Base-by-base conservation (phyloP, 2,329 filamentous ascomycete genomes). In the Claviceps sp. region DNA sequence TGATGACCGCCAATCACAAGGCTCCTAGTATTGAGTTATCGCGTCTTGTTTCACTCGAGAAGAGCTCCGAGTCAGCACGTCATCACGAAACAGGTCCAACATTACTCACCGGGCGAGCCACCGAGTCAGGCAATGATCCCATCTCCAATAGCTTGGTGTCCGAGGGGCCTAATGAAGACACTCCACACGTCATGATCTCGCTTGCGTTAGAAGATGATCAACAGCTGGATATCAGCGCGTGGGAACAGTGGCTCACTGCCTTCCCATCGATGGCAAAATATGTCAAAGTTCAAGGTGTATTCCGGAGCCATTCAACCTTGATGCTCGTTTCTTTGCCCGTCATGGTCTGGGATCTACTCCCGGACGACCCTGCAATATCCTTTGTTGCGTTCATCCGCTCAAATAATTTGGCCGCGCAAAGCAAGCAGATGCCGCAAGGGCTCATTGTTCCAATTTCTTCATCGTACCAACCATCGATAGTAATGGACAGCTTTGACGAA, bases 1-100 rank as follows among this genome's bases (percentile, higher is more conserved):
- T 80, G 75, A 80, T 80, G 76, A 80, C 78, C 2, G 70, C 75
- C 17, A 79, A 80, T 53, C 77, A 80, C 59, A 76, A 70, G 53
- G 76, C 75, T 1, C 75, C 76, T 0, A 80, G 77, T 52, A 80
- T 81, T 44, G 77, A 80, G 59, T 62, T 80, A 38, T 71, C 71
- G 5, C 68, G 71, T 23, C 61, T 61, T 42, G 52, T 57, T 1
- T 55, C 57, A n/a, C 52, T 52, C 37, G 62, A 65, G 22, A 54
- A 58, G 36, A 56, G 59, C 59, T 7, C 59, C 13, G 34, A 13
- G 9, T 3, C 45, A 47, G 29, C 45, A 37, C 11, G 57, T 5
- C 56, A 59, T 22, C 47, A 56, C 16, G 20, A 29, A 20, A n/a
- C 13, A 6, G 26, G 52, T 53, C 56, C 53, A n/a, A 54, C 53